phyloP scores from a whole-genome alignment of 2,329 filamentous ascomycete genomes.

The Fusarium tuaranense region DNA sequence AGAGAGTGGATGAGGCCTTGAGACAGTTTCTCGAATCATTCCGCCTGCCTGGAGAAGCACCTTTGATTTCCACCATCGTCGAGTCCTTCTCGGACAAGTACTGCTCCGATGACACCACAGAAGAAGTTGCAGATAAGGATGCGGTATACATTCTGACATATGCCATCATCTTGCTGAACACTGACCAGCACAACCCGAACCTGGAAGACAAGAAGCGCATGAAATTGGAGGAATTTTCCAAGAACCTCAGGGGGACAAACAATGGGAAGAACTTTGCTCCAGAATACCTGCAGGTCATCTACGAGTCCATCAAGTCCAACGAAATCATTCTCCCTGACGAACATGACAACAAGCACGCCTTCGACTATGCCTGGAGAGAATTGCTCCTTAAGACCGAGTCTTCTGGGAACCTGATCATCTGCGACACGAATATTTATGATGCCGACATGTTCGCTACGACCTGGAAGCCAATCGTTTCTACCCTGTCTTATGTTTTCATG shows the following conservation, averaged over 20 bases:
- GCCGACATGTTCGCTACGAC: constrained; percentile 97
- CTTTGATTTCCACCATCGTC: constrained; percentile 92
- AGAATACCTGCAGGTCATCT: constrained; percentile 88
- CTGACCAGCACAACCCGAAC: constrained; percentile 96
- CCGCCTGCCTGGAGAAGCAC: constrained; percentile 91
- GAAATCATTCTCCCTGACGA: constrained; percentile 98
- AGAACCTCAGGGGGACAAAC: constrained; percentile 92
- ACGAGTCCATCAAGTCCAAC: constrained; percentile 88
- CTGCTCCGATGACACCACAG: constrained; percentile 74
- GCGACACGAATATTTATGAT: constrained; percentile 94
- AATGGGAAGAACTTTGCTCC: constrained; percentile 84
- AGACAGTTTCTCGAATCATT: constrained; percentile 90
- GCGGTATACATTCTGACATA: constrained; percentile 92
- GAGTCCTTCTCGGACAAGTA: constrained; percentile 90
- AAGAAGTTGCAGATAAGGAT: constrained; percentile 86
- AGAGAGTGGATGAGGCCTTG: constrained; percentile 90
- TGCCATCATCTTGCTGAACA: constrained; percentile 97
- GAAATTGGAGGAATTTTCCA: constrained; percentile 83
- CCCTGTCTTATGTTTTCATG: constrained; percentile 98
- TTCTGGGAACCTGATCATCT: constrained; percentile 79
- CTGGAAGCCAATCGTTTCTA: constrained; percentile 95
- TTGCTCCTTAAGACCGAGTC: constrained; percentile 85
- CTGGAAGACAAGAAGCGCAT: constrained; percentile 84
- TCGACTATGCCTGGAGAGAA: constrained; percentile 98
- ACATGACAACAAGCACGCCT: constrained; percentile 95